These are phyloP conservation scores for Drechslerella coelobrocha DNA, from an alignment of 2,329 filamentous ascomycete species.

Conservation along the genomic window DNA sequence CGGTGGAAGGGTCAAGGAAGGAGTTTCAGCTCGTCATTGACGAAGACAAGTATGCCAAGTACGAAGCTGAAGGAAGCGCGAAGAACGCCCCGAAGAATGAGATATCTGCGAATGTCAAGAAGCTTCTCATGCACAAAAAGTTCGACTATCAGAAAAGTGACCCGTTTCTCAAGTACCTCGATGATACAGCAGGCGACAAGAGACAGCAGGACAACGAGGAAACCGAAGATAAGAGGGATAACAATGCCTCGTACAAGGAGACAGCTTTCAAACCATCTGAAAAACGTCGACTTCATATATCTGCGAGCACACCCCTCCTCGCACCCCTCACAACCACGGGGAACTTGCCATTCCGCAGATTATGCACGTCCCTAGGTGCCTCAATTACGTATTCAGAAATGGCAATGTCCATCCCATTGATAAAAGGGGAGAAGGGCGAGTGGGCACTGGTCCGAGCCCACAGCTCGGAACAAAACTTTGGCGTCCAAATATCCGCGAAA, in stretches of 20 bases:
- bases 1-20: conserved; percentile 50
- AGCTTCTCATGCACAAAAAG: conserved; percentile 75
- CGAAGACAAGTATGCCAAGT: conserved; percentile 61
- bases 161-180: conserved; percentile 77
- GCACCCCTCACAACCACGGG: conserved; percentile 96
- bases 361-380: conserved; percentile 87
- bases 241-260: conserved; percentile 81
- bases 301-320: conserved; percentile 88
- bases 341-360: conserved; percentile 89
- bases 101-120: conserved; percentile 73
- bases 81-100: conserved; percentile 73
- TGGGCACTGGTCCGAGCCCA: conserved; percentile 96
- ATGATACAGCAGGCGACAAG: conserved; percentile 66
- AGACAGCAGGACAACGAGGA: conserved; percentile 59
- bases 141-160: conserved; percentile 76
- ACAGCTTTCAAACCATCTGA: conserved; percentile 88
- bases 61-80: conserved; percentile 52
- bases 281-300: conserved; percentile 92
- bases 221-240: conserved; percentile 65
- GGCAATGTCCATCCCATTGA: conserved; percentile 87
- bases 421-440: conserved; percentile 88
- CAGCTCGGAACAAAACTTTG: conserved; percentile 84
- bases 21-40: conserved; percentile 58
- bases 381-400: conserved; percentile 98
- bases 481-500: conserved; percentile 89